A percentile compares a stretch with the other conserved stretches of the same genome.
These are phyloP conservation scores for Solanum acaule DNA, from an alignment of 257 asterid genomes.

Conservation along the genomic window DNA sequence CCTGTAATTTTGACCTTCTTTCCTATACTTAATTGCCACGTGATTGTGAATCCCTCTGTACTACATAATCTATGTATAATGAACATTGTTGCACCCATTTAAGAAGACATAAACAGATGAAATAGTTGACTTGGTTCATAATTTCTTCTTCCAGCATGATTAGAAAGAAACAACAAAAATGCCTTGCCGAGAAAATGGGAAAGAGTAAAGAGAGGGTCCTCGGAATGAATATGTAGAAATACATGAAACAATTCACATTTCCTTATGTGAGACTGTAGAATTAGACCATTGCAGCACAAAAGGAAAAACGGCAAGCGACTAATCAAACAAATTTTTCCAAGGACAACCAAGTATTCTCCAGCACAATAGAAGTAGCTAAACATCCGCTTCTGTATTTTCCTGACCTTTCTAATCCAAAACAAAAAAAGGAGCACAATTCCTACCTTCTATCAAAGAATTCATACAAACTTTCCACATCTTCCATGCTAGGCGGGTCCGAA, in stretches of 20 bases:
- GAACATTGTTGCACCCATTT: neutral
- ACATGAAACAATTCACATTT: neutral
- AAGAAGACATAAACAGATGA: neutral
- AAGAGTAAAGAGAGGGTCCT: neutral
- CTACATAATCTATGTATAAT: neutral
- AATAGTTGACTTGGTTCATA: neutral
- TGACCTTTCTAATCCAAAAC: neutral
- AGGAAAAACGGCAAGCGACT: neutral
- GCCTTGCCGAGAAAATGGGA: neutral
- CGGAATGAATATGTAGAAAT: neutral
- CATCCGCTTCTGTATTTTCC: neutral
- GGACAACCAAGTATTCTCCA: neutral
- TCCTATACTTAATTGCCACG: neutral
- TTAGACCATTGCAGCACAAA: neutral
- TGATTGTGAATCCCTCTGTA: neutral
- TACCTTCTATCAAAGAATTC: conserved; percentile 79
- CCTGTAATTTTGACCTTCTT: neutral
- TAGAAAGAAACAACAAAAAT: neutral
- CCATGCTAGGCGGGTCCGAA: conserved; percentile 60
- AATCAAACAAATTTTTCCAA: neutral
- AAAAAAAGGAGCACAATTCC: neutral
- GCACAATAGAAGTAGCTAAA: neutral
- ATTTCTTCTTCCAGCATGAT: neutral
- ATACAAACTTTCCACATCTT: conserved; percentile 50
- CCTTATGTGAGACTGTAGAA: neutral